Percentiles rank a stretch among this genome's conserved stretches.
These are phyloP conservation scores for Phalaenopsis hybrid DNA, from an alignment of 116 monocot genomes.

Conservation along the genomic window DNA sequence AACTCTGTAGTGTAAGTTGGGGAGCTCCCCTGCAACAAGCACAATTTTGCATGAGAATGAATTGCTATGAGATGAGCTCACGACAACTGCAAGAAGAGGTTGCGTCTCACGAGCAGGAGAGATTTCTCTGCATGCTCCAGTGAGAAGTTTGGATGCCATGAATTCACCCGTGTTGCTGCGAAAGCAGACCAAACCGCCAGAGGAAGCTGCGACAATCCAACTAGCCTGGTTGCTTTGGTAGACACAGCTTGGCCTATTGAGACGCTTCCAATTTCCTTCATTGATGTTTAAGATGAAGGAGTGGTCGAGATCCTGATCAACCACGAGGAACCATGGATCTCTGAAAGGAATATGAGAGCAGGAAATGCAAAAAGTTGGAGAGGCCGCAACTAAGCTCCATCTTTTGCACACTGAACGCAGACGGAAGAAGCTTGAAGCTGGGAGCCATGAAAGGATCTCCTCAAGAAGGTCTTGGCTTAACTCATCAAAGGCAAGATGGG, in stretches of 20 bases:
- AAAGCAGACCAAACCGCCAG: constrained; percentile 62
- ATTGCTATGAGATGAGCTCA: constrained; percentile 31
- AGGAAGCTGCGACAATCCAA: constrained; percentile 46
- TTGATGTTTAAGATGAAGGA: constrained; percentile 41
- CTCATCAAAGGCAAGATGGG: constrained; percentile 28
- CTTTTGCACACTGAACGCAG: constrained; percentile 63
- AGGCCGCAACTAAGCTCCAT: constrained; percentile 44
- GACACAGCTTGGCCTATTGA: constrained; percentile 16
- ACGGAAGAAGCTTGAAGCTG: constrained; percentile 57
- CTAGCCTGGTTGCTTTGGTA: constrained; percentile 7
- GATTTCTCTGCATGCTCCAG: constrained; percentile 47
- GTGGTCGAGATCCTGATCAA: constrained; percentile 31
- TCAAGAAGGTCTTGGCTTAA: constrained; percentile 71
- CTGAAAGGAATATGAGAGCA: constrained; percentile 51
- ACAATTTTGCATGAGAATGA: constrained; percentile 31
- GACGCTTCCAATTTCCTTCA: constrained; percentile 46
- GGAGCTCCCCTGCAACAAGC: constrained; percentile 38
- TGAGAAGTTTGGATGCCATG: constrained; percentile 51
- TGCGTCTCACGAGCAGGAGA: constrained; percentile 6
- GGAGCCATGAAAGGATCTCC: constrained; percentile 56
- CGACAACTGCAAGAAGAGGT: constrained; percentile 58
- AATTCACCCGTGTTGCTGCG: constrained; percentile 23
- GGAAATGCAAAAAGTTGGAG: constrained; percentile 44
- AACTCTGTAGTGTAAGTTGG: constrained; percentile 27
- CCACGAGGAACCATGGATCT: constrained; percentile 72